A percentile compares a stretch with the other conserved stretches of the same genome.
phyloP scores from a whole-genome alignment of 2,329 filamentous ascomycete genomes.

The Penicillium concentricum region DNA sequence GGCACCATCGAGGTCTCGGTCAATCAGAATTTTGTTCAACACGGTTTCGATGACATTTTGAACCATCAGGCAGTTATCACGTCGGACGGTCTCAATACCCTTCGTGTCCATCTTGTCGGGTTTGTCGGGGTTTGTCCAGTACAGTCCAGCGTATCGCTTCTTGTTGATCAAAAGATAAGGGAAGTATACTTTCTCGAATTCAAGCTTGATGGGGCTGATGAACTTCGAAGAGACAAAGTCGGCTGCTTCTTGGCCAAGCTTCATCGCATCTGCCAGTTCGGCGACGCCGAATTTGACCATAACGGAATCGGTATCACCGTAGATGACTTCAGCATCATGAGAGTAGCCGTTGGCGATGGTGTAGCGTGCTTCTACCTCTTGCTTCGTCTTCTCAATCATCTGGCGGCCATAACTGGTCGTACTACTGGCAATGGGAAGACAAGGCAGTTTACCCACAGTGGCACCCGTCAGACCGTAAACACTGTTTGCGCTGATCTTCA shows the following conservation, averaged over 20 bases:
- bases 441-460: conserved; percentile 92
- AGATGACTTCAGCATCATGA: conserved; percentile 95
- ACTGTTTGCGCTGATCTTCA: conserved; percentile 97
- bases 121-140: conserved; percentile 92
- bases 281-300: conserved; percentile 98
- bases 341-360: conserved; percentile 91
- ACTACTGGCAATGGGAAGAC: conserved; percentile 90
- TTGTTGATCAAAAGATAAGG: conserved; percentile 99
- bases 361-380: conserved; percentile 89
- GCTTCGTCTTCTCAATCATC: conserved; percentile 98
- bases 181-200: conserved; percentile 99
- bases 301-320: conserved; percentile 98
- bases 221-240: conserved; percentile 88
- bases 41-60: conserved; percentile 98
- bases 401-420: conserved; percentile 96
- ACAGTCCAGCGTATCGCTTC: conserved; percentile 97
- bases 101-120: conserved; percentile 99
- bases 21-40: conserved; percentile 90
- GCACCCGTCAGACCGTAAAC: conserved; percentile 97
- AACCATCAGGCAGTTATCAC: conserved; percentile 93
- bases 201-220: conserved; percentile 93
- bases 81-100: conserved; percentile 94
- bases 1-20: conserved; percentile 83
- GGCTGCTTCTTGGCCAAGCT: conserved; percentile 88
- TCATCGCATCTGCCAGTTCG: conserved; percentile 87